A percentile compares a stretch with the other conserved stretches of the same genome.
Evolutionary conservation across 1,139 yeast species (phyloP).

Genomic region (Debaryomyces robertsiae): DNA sequence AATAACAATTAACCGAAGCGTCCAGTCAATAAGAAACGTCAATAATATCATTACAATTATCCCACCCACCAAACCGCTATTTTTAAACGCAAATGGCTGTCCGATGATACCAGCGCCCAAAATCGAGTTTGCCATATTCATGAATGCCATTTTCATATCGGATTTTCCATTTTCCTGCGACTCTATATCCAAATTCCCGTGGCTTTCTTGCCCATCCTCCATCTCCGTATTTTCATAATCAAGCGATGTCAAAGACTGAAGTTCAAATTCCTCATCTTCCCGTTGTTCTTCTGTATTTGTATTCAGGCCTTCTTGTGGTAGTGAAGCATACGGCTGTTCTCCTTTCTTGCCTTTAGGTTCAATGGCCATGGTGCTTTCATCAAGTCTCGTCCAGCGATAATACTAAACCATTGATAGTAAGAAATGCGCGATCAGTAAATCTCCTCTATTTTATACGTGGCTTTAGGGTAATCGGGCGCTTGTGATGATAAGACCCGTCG

Average conservation of each 20-base stretch:
- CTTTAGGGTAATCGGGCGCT: no score
- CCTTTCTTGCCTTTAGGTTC: slow-evolving; percentile 2
- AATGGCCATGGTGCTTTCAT: neutral
- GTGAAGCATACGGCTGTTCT: slow-evolving; percentile 14
- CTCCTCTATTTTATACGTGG: neutral
- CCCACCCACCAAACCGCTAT: slow-evolving; percentile 81
- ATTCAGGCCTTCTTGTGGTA: slow-evolving; percentile 14
- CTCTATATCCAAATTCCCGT: slow-evolving; percentile 12
- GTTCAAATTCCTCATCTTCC: slow-evolving; percentile 27
- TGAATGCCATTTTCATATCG: slow-evolving; percentile 83
- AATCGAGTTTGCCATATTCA: slow-evolving; percentile 95
- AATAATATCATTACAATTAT: slow-evolving; percentile 58
- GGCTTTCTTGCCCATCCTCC: slow-evolving; percentile 13
- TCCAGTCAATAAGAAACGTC: slow-evolving; percentile 85
- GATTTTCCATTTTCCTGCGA: slow-evolving; percentile 34
- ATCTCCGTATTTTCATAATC: slow-evolving; percentile 20
- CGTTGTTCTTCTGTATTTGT: slow-evolving; percentile 13
- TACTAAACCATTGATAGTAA: neutral
- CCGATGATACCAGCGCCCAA: slow-evolving; percentile 96
- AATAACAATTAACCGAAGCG: slow-evolving; percentile 72
- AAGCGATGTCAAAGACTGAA: slow-evolving; percentile 25
- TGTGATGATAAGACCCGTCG: slow-evolving; percentile 7
- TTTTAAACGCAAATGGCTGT: slow-evolving; percentile 84
- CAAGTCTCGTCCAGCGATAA: slow-evolving; percentile 1
- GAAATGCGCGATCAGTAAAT: no score